Evolutionary conservation across 139 green algal species (phyloP), one percentile per base, ranked within the genome.

Genomic region (Trebouxia sp.): DNA sequence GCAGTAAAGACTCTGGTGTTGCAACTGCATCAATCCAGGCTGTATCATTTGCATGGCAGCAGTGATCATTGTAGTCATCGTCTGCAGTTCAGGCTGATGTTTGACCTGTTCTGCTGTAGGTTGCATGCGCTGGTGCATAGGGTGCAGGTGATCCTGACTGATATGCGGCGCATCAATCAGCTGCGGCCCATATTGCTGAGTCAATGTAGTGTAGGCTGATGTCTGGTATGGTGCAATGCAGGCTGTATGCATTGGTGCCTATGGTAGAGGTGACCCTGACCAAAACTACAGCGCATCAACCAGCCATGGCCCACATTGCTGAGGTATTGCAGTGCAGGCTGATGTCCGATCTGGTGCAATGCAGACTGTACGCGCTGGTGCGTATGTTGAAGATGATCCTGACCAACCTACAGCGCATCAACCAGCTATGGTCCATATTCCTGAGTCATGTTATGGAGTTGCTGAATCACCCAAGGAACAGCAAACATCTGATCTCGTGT

Each of bases 371-470:
- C 82, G 88, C 88, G 14, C 84, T 95, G 26, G 80, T 88, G 39
- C 88, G 91, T 45, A 95, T 95, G 91, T 88, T 93, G 65, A 90
- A 94, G 35, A 86, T 92, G 20, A 75, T 96, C 76, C 85, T 94
- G 56, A 80, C 78, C 76, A 97, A 97, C 78, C 78, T 87, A 28
- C 55, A 74, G 47, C 84, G 90, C 51, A 70, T 93, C 12, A 89
- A 94, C 82, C 86, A 94, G 58, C 81, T 97, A 30, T 97, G 93
- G 93, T 85, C 84, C 65, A 91, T 94, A 38, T 96, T 97, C 82
- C 81, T 95, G 41, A 78, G 85, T 37, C 92, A 96, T 51, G 66
- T 95, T 7, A 80, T 94, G 81, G 92, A 96, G 82, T 72, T 92
- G 56, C 78, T 95, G 53, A 55, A 67, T 58, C 87, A 86, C 79